Percentiles rank a stretch among this genome's conserved stretches.
Evolutionary conservation across 73 alveolate species (phyloP).

Genomic region (Effrenium voratum): DNA sequence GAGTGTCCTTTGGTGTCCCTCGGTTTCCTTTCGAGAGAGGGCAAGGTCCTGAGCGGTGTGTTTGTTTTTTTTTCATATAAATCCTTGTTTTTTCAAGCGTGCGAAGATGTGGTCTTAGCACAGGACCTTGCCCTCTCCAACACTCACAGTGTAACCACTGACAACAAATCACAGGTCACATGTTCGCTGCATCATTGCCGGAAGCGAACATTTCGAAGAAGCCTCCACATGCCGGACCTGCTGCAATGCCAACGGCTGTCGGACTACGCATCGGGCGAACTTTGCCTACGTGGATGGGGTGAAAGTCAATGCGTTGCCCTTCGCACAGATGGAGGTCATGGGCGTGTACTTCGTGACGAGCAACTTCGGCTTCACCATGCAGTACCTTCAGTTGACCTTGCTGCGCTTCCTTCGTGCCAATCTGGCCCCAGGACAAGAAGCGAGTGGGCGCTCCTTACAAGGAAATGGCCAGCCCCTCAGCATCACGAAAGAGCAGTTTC

Average conservation of each 20-base stretch:
- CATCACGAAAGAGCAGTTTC: not conserved
- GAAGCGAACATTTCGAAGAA: not conserved
- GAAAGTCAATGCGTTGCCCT: not conserved
- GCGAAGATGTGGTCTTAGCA: no score
- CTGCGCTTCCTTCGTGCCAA: constrained; percentile 8
- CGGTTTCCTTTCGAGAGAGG: no score
- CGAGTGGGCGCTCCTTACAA: not conserved
- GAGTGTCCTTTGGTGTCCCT: no score
- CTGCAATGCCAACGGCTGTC: not conserved
- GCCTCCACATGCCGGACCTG: not conserved
- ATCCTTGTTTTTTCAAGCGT: no score
- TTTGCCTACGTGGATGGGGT: not conserved
- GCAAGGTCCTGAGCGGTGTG: no score
- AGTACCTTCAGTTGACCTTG: not conserved
- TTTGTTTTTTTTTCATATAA: no score
- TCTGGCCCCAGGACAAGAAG: constrained; percentile 53
- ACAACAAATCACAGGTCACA: no score
- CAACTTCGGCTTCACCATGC: constrained; percentile 14
- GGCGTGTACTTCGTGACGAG: not conserved
- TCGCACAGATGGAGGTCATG: not conserved
- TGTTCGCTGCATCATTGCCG: not conserved
- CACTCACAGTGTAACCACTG: no score
- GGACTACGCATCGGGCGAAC: constrained; percentile 7
- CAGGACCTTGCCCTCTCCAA: no score
- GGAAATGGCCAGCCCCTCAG: not conserved